Evolutionary conservation across 164 flowering plant species (phyloP), one percentile per base, ranked within the genome.

Genomic region (Santalum album): DNA sequence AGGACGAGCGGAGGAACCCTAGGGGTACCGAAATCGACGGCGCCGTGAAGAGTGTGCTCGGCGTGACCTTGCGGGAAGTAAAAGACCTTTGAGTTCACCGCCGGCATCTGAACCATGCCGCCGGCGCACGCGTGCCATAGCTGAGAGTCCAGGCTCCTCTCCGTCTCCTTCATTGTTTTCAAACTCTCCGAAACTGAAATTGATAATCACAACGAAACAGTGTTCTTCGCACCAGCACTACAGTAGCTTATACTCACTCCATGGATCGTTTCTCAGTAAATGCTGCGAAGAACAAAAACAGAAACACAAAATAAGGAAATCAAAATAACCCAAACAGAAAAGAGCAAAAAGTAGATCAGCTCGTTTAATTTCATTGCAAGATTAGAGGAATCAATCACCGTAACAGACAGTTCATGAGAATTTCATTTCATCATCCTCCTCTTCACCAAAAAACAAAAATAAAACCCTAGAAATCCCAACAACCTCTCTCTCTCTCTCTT

Each of bases 61-160:
- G 83, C 83, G 11, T 92, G 96, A 21, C 99, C 99, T 53, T 92
- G 99, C 1, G 99, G 91, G 54, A 89, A 92, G 73, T 92, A 89
- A 65, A 72, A 76, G 21, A 92, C 91, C 53, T 61, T 79, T 14
- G 96, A 78, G 68, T 79, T 75, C 15, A 82, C 65, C 15, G 61
- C 54, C 3, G 99, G 97, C 79, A 89, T 84, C 57, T 87, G 89
- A 7, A 87, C 91, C 97, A 87, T 89, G 19, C 87, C 85, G 14
- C 99, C 99, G 0, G 96, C 97, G 51, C 99, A 92, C 38, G 95
- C 97, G 42, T 92, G 97, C 99, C 99, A 92, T 39, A 92, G 75
- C 58, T 87, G 90, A 46, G 96, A 77, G 73, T 91, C 96, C 72
- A 91, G 68, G 61, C 80, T 64, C 65, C 72, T 84, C 75, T 82